Percentiles rank a stretch among this genome's conserved stretches.
Conservation (phyloP, 805 yeast species). For the Vanderwaltozyma polyspora region DNA sequence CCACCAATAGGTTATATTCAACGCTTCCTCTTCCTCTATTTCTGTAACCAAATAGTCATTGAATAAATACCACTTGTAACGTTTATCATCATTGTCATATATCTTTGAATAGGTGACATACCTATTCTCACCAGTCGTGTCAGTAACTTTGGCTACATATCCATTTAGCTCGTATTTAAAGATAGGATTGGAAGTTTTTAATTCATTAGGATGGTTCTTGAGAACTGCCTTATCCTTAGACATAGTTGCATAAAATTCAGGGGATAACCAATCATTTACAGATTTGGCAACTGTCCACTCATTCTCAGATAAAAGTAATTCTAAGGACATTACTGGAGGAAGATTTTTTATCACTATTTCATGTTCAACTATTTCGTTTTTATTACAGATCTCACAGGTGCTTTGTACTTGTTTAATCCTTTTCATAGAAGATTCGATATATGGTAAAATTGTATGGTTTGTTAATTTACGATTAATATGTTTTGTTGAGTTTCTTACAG, state of each 20-base stretch:
- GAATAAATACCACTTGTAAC: conserved; percentile 62
- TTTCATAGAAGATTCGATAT: conserved; percentile 52
- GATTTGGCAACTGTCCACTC: conserved; percentile 43
- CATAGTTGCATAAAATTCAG: conserved; percentile 43
- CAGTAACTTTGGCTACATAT: conserved; percentile 55
- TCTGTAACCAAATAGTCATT: conserved; percentile 83
- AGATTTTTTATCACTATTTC: conserved; percentile 39
- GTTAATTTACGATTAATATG: conserved; percentile 25
- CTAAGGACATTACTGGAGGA: conserved; percentile 57
- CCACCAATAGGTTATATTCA: conserved; percentile 66
- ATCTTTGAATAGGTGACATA: conserved; percentile 49
- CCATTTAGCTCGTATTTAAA: conserved; percentile 54
- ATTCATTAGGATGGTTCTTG: conserved; percentile 23
- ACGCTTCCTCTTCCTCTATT: conserved; percentile 65
- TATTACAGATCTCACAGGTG: conserved; percentile 41
- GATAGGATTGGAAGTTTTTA: conserved; percentile 20
- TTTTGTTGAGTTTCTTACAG: conserved; percentile 19
- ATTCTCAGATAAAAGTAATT: conserved; percentile 42
- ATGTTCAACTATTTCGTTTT: conserved; percentile 44
- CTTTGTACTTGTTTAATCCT: conserved; percentile 39
- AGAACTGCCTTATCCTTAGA: conserved; percentile 31
- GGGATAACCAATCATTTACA: conserved; percentile 47
- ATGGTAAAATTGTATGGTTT: conserved; percentile 37
- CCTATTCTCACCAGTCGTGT: conserved; percentile 42
- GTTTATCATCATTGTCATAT: conserved; percentile 22